A percentile compares a stretch with the other conserved stretches of the same genome.
Evolutionary conservation across 495 filamentous ascomycete genomes (phyloP).

Genomic region (Hamigera avellanea): DNA sequence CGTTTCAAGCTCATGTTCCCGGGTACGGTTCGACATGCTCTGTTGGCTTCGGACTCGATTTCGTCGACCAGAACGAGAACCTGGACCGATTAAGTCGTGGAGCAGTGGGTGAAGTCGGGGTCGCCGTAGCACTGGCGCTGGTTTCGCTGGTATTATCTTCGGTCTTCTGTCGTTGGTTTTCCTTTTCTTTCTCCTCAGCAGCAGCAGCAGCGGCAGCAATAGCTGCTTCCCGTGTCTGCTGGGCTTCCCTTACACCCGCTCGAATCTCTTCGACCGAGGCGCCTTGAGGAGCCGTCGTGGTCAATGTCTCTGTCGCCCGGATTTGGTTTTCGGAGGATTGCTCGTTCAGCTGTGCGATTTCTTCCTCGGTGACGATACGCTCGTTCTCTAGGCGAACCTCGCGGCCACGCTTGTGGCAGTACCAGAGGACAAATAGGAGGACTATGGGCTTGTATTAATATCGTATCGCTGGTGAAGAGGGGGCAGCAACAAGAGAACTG

Average conservation of each 20-base stretch:
- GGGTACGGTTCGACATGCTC: constrained; percentile 28
- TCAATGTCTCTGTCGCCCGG: constrained; percentile 30
- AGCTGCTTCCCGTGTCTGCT: constrained; percentile 19
- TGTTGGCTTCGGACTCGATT: constrained; percentile 9
- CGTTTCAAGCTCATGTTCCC: constrained; percentile 20
- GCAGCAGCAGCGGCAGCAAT: constrained; percentile 2
- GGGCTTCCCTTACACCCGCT: constrained; percentile 27
- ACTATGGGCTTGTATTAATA: constrained; percentile 33
- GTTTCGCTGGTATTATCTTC: no score
- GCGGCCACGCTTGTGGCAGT: constrained; percentile 85
- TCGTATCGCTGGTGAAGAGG: neutral
- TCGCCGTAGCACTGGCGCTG: neutral
- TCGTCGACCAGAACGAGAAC: constrained; percentile 23
- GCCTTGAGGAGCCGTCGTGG: constrained; percentile 34
- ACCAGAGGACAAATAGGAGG: constrained; percentile 87
- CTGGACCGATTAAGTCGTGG: constrained; percentile 18
- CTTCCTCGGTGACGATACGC: constrained; percentile 38
- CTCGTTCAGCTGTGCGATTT: constrained; percentile 33
- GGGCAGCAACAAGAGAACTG: neutral
- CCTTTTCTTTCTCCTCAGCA: constrained; percentile 4
- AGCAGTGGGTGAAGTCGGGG: neutral
- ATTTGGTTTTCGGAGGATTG: constrained; percentile 18
- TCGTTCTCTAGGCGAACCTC: constrained; percentile 74
- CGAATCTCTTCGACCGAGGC: constrained; percentile 31
- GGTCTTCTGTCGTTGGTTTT: neutral